Base-by-base conservation (phyloP, 2,329 filamentous ascomycete genomes). In the Cucurbitaria berberidis region DNA sequence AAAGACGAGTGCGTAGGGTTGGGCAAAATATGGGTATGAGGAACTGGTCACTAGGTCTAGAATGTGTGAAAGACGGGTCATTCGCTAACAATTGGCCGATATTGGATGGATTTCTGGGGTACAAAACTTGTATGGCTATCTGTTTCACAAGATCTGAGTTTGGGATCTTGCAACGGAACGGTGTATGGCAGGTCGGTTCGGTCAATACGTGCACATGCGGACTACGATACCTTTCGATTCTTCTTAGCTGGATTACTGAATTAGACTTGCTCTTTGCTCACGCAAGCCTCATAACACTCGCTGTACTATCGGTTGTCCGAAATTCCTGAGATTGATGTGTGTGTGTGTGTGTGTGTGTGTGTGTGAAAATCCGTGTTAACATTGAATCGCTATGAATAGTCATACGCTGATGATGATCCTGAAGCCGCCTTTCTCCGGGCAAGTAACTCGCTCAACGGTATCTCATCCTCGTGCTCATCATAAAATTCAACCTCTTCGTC, bases 401-500 rank as follows among this genome's bases (percentile, higher is more conserved):
- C 51, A 38, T 58, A 51, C 1, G 32, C 38, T 29, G 42, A 41
- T 29, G 34, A 34, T 29, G 42, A 41, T 29, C 29, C 27, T 8
- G 55, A 48, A 8, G 55, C 43, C 7, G 57, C 59, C 40, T 52
- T 61, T 41, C 62, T 63, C 18, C 67, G 55, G 21, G 66, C 67
- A 39, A 92, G 74, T 13, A 93, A 64, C 68, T 91, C 86, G 3
- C 84, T 86, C 35, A 93, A 75, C 0, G 89, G 90, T 13, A 93
- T 76, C 63, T 92, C 86, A 39, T 88, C 85, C 32, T 83, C 81
- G 57, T 87, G 84, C 49, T 82, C 80, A 55, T 86, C 85, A 24
- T 85, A 84, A 41, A 87, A 87, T 57, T 91, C 88, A 0, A 82
- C 83, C 13, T 90, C 88, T 65, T 91, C 89, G 62, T 93, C 90